phyloP scores from a whole-genome alignment of 306 rosid genomes.

The Cyclanthera cordifolia region DNA sequence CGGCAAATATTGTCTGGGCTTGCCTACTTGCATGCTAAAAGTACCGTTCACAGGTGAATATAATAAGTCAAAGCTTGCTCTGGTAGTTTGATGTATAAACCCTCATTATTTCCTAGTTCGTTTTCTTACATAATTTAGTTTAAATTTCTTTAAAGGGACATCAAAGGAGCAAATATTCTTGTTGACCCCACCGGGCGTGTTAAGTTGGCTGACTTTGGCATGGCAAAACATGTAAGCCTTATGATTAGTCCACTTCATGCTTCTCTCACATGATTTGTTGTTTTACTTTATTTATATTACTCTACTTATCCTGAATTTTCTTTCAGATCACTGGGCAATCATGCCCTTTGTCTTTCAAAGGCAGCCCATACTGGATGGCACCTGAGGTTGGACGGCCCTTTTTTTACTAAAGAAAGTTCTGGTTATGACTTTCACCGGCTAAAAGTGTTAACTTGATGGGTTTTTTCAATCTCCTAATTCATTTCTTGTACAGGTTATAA shows the following conservation, averaged over 20 bases:
- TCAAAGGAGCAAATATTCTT: slow-evolving; percentile 93
- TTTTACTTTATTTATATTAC: slow-evolving; percentile 14
- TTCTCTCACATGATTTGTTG: background rate
- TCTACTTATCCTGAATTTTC: slow-evolving; percentile 18
- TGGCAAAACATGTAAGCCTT: slow-evolving; percentile 59
- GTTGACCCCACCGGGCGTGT: slow-evolving; percentile 82
- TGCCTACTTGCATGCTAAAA: slow-evolving; percentile 74
- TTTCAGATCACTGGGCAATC: slow-evolving; percentile 84
- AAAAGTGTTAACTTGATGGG: slow-evolving; percentile 11
- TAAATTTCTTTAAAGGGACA: slow-evolving; percentile 49
- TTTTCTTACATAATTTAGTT: slow-evolving; percentile 3
- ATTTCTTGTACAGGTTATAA: slow-evolving; percentile 55
- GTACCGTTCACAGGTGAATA: slow-evolving; percentile 76
- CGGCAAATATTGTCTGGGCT: slow-evolving; percentile 70
- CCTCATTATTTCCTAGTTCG: background rate
- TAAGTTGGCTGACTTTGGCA: slow-evolving; percentile 93
- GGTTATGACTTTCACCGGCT: slow-evolving; percentile 11
- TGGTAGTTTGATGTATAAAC: slow-evolving; percentile 12
- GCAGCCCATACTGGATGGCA: slow-evolving; percentile 99
- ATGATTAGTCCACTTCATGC: background rate
- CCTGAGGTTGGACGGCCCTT: slow-evolving; percentile 63
- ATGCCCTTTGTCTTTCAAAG: slow-evolving; percentile 78
- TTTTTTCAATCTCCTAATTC: slow-evolving; percentile 13
- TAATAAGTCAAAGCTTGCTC: slow-evolving; percentile 15
- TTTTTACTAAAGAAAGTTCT: background rate